A percentile compares a stretch with the other conserved stretches of the same genome.
Evolutionary conservation across 805 yeast species (phyloP).

Genomic region (Candida incommunis): DNA sequence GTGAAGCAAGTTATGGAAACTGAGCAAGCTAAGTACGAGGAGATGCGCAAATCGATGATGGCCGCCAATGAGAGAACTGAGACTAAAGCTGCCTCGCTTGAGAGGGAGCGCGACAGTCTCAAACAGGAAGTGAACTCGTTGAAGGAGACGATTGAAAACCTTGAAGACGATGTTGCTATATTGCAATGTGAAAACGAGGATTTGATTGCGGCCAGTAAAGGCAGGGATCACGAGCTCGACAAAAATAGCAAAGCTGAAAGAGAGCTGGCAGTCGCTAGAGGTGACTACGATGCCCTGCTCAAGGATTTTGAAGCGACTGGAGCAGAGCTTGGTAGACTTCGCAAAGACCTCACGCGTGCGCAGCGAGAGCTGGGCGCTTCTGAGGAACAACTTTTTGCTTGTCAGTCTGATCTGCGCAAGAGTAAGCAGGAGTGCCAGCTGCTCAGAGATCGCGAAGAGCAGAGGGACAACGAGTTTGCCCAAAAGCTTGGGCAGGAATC

Average conservation of each 20-base stretch:
- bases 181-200: slow-evolving; percentile 4
- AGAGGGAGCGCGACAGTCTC: slow-evolving; percentile 5
- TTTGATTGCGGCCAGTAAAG: neutral
- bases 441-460: neutral
- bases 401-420: neutral
- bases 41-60: slow-evolving; percentile 16
- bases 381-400: neutral
- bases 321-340: neutral
- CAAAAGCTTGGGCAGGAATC: neutral
- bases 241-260: neutral
- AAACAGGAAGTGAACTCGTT: slow-evolving; percentile 3
- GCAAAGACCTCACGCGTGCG: neutral
- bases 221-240: no score
- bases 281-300: neutral
- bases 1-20: slow-evolving; percentile 15
- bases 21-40: slow-evolving; percentile 18
- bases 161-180: slow-evolving; percentile 7
- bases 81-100: slow-evolving; percentile 17
- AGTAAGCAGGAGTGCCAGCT: neutral
- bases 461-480: neutral
- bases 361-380: neutral
- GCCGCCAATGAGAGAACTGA: slow-evolving; percentile 16
- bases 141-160: slow-evolving; percentile 7
- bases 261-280: neutral
- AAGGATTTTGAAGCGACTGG: neutral